A percentile compares a stretch with the other conserved stretches of the same genome.
Evolutionary conservation across 441 rosid genomes (phyloP).

Genomic region (Capsella rubella): DNA sequence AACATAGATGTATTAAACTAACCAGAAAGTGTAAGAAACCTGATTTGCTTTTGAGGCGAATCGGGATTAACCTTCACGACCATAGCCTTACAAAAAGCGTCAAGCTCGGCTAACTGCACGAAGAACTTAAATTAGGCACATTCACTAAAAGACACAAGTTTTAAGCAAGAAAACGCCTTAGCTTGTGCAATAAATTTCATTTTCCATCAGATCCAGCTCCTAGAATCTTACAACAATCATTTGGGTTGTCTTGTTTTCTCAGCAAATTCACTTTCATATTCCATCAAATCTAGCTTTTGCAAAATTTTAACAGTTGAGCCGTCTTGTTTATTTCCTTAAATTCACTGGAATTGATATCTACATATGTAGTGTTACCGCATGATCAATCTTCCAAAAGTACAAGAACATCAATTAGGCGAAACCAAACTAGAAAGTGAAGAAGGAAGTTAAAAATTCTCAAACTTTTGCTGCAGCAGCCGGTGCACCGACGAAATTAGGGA

Average conservation of each 20-base stretch:
- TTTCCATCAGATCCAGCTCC: neutral
- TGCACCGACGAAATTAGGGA: slow-evolving; percentile 88
- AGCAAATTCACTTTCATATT: neutral
- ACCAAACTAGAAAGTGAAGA: slow-evolving; percentile 2
- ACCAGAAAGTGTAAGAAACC: slow-evolving; percentile 51
- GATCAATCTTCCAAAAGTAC: no score
- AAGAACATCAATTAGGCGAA: no score
- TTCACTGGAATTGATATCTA: no score
- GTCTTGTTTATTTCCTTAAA: no score
- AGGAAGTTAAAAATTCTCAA: neutral
- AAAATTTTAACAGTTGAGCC: no score
- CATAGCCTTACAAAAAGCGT: slow-evolving; percentile 36
- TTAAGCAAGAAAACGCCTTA: neutral
- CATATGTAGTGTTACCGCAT: no score
- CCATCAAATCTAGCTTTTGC: no score
- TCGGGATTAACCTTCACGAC: slow-evolving; percentile 49
- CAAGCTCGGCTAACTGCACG: slow-evolving; percentile 44
- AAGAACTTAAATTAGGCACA: slow-evolving; percentile 2
- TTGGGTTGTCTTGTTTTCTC: neutral
- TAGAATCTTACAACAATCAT: neutral
- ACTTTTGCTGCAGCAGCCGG: slow-evolving; percentile 71
- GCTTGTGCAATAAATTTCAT: neutral
- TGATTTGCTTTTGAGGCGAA: slow-evolving; percentile 50
- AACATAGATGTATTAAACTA: slow-evolving; percentile 19
- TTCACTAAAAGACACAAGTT: neutral